Percentiles rank a stretch among this genome's conserved stretches.
These are phyloP conservation scores for Amaranthus tricolor DNA, from an alignment of 179 eudicot genomes.

Conservation along the genomic window DNA sequence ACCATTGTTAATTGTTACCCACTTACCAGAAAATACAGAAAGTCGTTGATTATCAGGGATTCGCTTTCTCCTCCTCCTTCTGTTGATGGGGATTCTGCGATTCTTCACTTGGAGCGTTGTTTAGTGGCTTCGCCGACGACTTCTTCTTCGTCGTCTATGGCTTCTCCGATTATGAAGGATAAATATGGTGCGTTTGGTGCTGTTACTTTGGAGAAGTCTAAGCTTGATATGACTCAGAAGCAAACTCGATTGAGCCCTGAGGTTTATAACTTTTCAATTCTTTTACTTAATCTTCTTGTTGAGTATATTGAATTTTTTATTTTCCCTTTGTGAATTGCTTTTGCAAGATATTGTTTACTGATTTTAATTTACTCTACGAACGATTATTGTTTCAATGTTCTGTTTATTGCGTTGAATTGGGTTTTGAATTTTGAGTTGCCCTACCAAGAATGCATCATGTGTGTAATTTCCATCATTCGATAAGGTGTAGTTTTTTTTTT, in stretches of 20 bases:
- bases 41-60: neutral
- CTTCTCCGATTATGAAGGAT: constrained; percentile 56
- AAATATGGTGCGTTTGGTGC: constrained; percentile 58
- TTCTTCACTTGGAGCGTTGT: constrained; percentile 59
- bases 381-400: neutral
- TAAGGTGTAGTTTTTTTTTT: neutral
- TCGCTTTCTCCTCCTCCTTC: constrained; percentile 20
- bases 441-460: too few relatives aligned
- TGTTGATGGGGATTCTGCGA: constrained; percentile 40
- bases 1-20: constrained; percentile 4
- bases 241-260: constrained; percentile 54
- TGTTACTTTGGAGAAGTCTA: constrained; percentile 79
- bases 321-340: neutral
- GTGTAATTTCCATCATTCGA: too few relatives aligned
- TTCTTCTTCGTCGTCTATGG: constrained; percentile 26
- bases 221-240: constrained; percentile 63
- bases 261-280: constrained; percentile 34
- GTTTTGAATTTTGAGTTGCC: neutral
- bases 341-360: neutral
- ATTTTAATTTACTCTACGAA: neutral
- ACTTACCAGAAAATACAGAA: constrained; percentile 9
- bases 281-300: neutral
- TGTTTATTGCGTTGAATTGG: neutral
- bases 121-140: constrained; percentile 32
- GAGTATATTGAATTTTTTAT: neutral